Evolutionary conservation across 1,284 basidiomycete species (phyloP).

Genomic region (Rhodotorula sp.): DNA sequence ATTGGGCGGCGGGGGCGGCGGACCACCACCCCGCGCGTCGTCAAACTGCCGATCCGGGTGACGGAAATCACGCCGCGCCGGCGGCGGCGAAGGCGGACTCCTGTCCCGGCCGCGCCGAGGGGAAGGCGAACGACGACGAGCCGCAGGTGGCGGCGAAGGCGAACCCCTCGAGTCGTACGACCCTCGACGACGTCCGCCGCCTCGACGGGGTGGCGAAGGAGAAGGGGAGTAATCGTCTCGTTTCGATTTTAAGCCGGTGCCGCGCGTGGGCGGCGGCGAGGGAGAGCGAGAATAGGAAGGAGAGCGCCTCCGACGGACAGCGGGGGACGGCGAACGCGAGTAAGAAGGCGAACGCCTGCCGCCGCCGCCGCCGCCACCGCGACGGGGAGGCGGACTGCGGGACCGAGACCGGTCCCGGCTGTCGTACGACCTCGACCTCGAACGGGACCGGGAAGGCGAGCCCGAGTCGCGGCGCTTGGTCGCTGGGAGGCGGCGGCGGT

Average conservation of each 20-base stretch:
- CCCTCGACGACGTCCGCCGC: conserved; percentile 1
- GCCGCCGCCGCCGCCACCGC: conserved; percentile 1
- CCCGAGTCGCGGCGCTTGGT: conserved; percentile 12
- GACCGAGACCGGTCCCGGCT: conserved; percentile 16
- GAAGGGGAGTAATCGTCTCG: not conserved
- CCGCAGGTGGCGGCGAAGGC: not conserved
- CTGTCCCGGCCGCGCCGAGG: not conserved
- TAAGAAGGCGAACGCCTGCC: conserved; percentile 16
- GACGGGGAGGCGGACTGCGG: conserved; percentile 28
- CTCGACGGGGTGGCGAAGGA: conserved; percentile 2
- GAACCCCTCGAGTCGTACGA: conserved; percentile 1
- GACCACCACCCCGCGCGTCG: conserved; percentile 1
- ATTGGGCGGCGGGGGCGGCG: conserved; percentile 1
- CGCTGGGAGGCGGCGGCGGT: conserved; percentile 30
- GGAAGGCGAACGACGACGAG: conserved; percentile 16
- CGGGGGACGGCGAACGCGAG: conserved; percentile 40
- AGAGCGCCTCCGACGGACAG: conserved; percentile 14
- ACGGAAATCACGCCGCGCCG: not conserved
- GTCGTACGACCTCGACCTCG: conserved; percentile 18
- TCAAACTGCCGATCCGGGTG: conserved; percentile 25
- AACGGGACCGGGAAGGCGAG: conserved; percentile 20
- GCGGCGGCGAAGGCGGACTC: not conserved
- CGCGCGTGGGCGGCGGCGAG: conserved; percentile 27
- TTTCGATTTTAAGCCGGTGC: not conserved
- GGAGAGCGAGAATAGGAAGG: conserved; percentile 11